Conservation (phyloP, 2,329 filamentous ascomycete genomes). For the Myriosclerotinia duriaeana region DNA sequence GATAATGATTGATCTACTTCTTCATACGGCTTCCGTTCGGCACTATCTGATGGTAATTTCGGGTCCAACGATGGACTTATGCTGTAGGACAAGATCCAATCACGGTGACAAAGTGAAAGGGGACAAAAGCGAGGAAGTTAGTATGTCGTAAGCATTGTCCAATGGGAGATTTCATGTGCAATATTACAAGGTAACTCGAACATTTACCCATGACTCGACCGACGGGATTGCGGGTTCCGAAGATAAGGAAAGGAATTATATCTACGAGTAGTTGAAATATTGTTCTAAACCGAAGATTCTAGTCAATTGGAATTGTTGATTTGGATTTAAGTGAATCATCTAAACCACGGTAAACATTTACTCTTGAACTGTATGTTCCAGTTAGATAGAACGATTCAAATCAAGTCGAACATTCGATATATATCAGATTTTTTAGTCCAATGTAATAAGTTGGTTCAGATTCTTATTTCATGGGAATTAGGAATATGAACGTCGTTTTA, state of each 20-base stretch:
- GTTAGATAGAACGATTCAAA: not conserved
- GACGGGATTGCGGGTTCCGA: not conserved
- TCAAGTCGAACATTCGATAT: not conserved
- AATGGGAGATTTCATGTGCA: constrained; percentile 9
- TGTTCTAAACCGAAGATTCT: not conserved
- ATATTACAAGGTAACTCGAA: not conserved
- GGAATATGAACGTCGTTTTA: too few species aligned
- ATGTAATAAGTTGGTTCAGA: not conserved
- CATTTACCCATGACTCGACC: not conserved
- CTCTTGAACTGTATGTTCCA: not conserved
- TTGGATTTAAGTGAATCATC: not conserved
- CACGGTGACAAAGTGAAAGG: constrained; percentile 11
- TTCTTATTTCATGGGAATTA: not conserved
- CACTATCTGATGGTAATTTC: not conserved
- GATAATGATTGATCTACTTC: not conserved
- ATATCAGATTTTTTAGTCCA: not conserved
- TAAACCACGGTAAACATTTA: too few species aligned
- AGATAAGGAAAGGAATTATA: not conserved
- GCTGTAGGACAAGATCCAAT: not conserved
- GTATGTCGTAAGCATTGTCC: not conserved
- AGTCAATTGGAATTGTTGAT: not conserved
- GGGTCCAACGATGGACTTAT: not conserved
- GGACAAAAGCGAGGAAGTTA: constrained; percentile 14
- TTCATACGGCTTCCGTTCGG: not conserved
- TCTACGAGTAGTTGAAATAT: not conserved